Base-by-base conservation (phyloP, 1,284 basidiomycete genomes). In the Trametes pubescens region DNA sequence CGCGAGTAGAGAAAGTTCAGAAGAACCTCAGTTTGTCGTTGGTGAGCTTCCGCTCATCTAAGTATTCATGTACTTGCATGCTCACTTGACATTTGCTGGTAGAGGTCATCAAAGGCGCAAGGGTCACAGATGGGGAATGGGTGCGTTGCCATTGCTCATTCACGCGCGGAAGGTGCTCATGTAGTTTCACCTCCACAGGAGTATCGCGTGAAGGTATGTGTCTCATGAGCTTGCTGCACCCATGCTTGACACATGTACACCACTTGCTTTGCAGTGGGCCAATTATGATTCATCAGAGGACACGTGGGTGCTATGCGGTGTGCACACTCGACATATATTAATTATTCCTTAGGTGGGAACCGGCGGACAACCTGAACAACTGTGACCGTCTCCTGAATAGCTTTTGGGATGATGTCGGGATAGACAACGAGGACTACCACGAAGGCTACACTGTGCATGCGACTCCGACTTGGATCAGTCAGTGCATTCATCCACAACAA, bases 371-470 rank as follows among this genome's bases (percentile, higher is more conserved):
- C 68, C 78, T 90, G 4, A 68, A 73, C 49, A 77, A 79, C 18
- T 91, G 89, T 69, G 72, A 80, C 5, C 80, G 84, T 24, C 78
- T 91, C 4, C 74, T 90, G 34, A 64, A 72, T 24, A 85, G 84
- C 62, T 91, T 91, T 72, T 91, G 90, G 89, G 71, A 75, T 5
- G 78, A 88, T 59, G 69, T 91, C n/a, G 88, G 88, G 0, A 71
- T 73, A 29, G 87, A 90, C 65, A 68, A 87, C 59, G 59, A 80
- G 0, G 86, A 89, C 69, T 88, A 86, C 71, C 53, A 68, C 9
- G 64, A 79, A 40, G 86, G 84, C 13, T 74, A 82, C 54, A 73
- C 72, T 21, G 71, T 81, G 16, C 52, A 69, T 16, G 83, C 89
- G 4, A 71, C 70, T 1, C 68, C 65, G 11, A 58, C 67, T 3